Evolutionary conservation across 805 yeast species (phyloP).

Genomic region (Nakazawaea populi): DNA sequence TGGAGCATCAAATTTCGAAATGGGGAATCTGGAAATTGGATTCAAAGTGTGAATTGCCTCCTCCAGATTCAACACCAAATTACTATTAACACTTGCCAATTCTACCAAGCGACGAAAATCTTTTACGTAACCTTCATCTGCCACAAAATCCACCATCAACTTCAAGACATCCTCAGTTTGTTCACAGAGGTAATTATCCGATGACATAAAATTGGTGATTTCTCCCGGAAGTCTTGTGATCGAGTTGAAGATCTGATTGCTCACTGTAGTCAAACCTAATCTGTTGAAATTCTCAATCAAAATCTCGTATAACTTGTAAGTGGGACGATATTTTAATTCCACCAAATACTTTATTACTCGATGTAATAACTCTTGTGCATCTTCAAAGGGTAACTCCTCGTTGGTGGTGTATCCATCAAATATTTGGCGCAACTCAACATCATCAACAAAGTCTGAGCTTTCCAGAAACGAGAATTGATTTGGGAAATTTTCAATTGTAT

Average conservation of each 20-base stretch:
- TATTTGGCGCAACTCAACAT: not conserved
- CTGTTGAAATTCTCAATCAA: constrained; percentile 6
- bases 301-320: not conserved
- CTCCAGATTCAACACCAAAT: not conserved
- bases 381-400: not conserved
- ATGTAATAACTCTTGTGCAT: not conserved
- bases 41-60: not conserved
- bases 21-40: not conserved
- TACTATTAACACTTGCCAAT: not conserved
- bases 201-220: not conserved
- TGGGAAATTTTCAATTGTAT: constrained; percentile 2
- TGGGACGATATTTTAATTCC: not conserved
- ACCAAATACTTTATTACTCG: not conserved
- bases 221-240: not conserved
- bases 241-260: constrained; percentile 1
- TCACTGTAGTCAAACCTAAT: not conserved
- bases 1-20: not conserved
- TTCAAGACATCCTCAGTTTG: not conserved
- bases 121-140: not conserved
- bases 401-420: not conserved
- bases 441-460: not conserved
- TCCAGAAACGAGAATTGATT: not conserved
- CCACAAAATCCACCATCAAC: not conserved
- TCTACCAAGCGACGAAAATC: not conserved
- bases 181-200: constrained; percentile 4